Conservation (phyloP, 2,329 filamentous ascomycete species). For the Rhynchosporium secalis region DNA sequence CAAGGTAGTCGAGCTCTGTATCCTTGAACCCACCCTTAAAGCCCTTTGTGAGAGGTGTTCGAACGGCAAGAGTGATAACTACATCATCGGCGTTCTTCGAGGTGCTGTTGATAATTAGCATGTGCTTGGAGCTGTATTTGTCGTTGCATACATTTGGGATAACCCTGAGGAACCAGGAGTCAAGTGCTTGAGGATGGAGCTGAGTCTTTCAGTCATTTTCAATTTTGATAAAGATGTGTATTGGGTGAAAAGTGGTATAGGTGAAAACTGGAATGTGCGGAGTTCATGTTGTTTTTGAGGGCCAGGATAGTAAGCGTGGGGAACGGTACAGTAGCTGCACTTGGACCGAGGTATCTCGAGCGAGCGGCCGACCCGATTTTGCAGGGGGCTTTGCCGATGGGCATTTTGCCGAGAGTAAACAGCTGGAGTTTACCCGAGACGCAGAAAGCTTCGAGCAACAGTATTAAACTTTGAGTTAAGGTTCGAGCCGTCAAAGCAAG, state of each 20-base stretch:
- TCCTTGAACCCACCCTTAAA: constrained; percentile 95
- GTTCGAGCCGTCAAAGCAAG: too few species aligned
- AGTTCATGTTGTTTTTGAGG: constrained; percentile 4
- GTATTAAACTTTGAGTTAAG: too few species aligned
- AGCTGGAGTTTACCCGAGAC: too few species aligned
- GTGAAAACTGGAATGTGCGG: background rate
- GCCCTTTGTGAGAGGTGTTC: constrained; percentile 86
- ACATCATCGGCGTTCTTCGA: constrained; percentile 94
- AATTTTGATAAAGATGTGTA: constrained; percentile 7
- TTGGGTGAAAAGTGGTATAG: background rate
- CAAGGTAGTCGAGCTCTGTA: constrained; percentile 80
- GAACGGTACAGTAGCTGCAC: background rate
- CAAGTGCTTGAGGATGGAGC: constrained; percentile 84
- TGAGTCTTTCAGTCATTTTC: constrained; percentile 83
- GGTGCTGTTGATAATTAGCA: constrained; percentile 56
- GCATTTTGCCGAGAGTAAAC: background rate
- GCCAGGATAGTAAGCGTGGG: constrained; percentile 11
- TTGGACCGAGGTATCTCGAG: constrained; percentile 10
- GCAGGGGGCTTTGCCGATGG: background rate
- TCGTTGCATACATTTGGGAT: constrained; percentile 69
- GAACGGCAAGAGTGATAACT: constrained; percentile 89
- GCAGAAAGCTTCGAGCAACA: too few species aligned
- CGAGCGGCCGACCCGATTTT: constrained; percentile 7
- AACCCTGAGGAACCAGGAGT: constrained; percentile 71
- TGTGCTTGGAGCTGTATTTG: constrained; percentile 22